These are phyloP conservation scores for Ophiobolus disseminans DNA, from an alignment of 2,329 filamentous ascomycete genomes.

Conservation along the genomic window DNA sequence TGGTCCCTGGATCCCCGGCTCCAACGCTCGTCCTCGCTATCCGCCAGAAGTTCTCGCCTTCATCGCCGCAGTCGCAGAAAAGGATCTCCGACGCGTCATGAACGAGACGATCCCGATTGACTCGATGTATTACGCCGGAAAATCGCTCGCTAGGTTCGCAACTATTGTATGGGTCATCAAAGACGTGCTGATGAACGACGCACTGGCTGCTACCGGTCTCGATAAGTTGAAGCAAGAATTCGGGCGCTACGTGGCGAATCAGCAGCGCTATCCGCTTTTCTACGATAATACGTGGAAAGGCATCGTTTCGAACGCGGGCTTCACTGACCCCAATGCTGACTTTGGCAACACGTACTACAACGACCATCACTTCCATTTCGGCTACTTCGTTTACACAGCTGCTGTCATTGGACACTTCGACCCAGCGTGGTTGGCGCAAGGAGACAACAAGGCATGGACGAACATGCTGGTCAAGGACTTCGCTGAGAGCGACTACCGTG, in stretches of 20 bases:
- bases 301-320: constrained; percentile 78
- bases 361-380: constrained; percentile 70
- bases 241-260: constrained; percentile 55
- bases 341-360: constrained; percentile 88
- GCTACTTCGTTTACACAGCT: constrained; percentile 88
- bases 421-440: constrained; percentile 68
- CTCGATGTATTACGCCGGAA: constrained; percentile 94
- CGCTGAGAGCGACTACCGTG: constrained; percentile 78
- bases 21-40: constrained; percentile 34
- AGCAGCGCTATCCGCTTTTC: constrained; percentile 58
- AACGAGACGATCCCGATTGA: constrained; percentile 73
- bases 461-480: constrained; percentile 84
- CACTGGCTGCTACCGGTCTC: constrained; percentile 57
- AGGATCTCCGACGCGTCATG: constrained; percentile 80
- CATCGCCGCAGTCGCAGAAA: constrained; percentile 69
- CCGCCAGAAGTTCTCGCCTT: constrained; percentile 62
- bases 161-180: constrained; percentile 55
- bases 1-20: constrained; percentile 74
- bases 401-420: constrained; percentile 84
- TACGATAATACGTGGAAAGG: constrained; percentile 76
- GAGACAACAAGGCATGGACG: constrained; percentile 77
- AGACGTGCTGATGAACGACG: constrained; percentile 65
- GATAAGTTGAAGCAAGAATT: constrained; percentile 57
- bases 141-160: constrained; percentile 52
- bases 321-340: constrained; percentile 74